These are phyloP conservation scores for Aspergillus quadricinctus DNA, from an alignment of 2,329 filamentous ascomycete genomes.

Conservation along the genomic window DNA sequence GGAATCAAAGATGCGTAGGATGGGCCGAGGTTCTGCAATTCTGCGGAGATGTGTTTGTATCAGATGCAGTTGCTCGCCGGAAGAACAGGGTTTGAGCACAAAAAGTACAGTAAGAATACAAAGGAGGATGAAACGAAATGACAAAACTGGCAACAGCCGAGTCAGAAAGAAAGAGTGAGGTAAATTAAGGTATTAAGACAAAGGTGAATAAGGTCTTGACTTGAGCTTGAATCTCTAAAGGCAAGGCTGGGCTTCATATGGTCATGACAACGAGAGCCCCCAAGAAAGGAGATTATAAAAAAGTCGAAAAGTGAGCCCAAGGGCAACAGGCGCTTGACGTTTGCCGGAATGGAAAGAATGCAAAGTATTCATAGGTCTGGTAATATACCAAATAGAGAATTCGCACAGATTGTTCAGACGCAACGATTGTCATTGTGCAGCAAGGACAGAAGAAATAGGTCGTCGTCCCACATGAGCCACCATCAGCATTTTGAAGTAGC, in stretches of 20 bases:
- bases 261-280: not conserved
- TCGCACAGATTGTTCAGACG: not conserved
- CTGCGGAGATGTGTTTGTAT: not conserved
- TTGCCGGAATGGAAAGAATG: not conserved
- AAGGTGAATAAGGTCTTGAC: not conserved
- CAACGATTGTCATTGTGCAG: conserved; percentile 14
- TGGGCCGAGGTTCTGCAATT: not conserved
- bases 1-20: not conserved
- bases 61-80: not conserved
- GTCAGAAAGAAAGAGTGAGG: conserved; percentile 6
- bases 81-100: not conserved
- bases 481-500: not conserved
- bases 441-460: not conserved
- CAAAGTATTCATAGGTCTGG: not conserved
- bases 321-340: not conserved
- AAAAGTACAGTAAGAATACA: conserved; percentile 5
- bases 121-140: conserved; percentile 2
- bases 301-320: not conserved
- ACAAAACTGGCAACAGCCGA: not conserved
- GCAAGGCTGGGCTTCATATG: not conserved
- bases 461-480: conserved; percentile 1
- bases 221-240: not conserved
- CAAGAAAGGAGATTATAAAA: not conserved
- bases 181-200: conserved; percentile 13
- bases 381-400: not conserved